A percentile compares a stretch with the other conserved stretches of the same genome.
Evolutionary conservation across 768 basidiomycete genomes (phyloP).

Genomic region (Serendipita sp.): DNA sequence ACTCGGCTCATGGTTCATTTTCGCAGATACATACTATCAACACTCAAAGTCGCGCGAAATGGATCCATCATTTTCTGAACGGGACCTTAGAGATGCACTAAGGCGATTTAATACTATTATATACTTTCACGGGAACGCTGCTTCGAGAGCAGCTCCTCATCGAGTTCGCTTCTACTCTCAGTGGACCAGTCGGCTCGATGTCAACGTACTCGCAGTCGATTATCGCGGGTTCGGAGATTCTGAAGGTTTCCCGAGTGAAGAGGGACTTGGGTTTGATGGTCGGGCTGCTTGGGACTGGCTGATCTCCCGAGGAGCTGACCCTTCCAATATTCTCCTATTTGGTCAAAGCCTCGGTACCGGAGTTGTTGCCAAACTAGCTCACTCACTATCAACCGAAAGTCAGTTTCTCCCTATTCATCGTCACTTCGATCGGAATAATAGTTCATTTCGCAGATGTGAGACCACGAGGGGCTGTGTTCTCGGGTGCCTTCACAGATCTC

Average conservation of each 20-base stretch:
- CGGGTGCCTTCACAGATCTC: constrained; percentile 44
- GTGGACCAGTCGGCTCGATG: constrained; percentile 45
- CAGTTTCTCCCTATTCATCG: not conserved
- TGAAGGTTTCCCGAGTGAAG: constrained; percentile 56
- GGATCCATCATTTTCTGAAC: constrained; percentile 19
- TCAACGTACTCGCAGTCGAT: constrained; percentile 74
- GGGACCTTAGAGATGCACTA: constrained; percentile 38
- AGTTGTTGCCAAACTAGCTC: constrained; percentile 33
- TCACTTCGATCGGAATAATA: not conserved
- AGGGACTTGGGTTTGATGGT: constrained; percentile 53
- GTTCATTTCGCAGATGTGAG: constrained; percentile 7
- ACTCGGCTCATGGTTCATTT: constrained; percentile 74
- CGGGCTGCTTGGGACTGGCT: constrained; percentile 71
- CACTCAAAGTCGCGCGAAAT: constrained; percentile 20
- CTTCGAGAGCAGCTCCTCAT: constrained; percentile 47
- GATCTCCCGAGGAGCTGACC: constrained; percentile 34
- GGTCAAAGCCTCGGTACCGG: constrained; percentile 88
- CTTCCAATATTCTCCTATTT: constrained; percentile 49
- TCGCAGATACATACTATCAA: constrained; percentile 50
- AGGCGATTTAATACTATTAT: constrained; percentile 53
- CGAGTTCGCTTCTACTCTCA: constrained; percentile 55
- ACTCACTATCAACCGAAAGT: constrained; percentile 25
- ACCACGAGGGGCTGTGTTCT: constrained; percentile 33
- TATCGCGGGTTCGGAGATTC: constrained; percentile 91
- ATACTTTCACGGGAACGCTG: constrained; percentile 87